These are phyloP conservation scores for Sonneratia caseolaris DNA, from an alignment of 345 rosid genomes.

Conservation along the genomic window DNA sequence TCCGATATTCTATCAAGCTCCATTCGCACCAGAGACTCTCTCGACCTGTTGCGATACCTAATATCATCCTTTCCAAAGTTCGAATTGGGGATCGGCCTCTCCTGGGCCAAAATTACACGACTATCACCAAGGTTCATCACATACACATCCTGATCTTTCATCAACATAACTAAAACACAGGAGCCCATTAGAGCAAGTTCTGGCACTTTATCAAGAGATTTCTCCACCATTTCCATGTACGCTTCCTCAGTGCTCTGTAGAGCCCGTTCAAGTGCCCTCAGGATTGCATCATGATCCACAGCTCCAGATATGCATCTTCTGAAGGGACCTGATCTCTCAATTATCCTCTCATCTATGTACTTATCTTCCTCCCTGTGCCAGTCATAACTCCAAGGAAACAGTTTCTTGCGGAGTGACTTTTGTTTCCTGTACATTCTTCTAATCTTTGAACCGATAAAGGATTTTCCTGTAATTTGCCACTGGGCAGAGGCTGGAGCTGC, in stretches of 20 bases:
- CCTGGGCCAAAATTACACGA: conserved; percentile 82
- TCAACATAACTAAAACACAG: conserved; percentile 86
- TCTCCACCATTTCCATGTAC: conserved; percentile 92
- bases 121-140: conserved; percentile 97
- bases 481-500: conserved; percentile 30
- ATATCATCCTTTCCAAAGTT: conserved; percentile 50
- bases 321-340: conserved; percentile 55
- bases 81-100: conserved; percentile 57
- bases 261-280: conserved; percentile 76
- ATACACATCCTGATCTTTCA: conserved; percentile 96
- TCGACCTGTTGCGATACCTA: conserved; percentile 63
- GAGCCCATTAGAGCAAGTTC: conserved; percentile 98
- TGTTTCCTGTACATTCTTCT: conserved; percentile 65
- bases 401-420: conserved; percentile 78
- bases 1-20: conserved; percentile 96
- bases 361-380: conserved; percentile 88
- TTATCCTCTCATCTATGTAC: conserved; percentile 48
- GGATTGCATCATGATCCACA: conserved; percentile 68
- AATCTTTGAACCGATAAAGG: conserved; percentile 53
- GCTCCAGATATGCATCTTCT: conserved; percentile 77
- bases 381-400: conserved; percentile 95
- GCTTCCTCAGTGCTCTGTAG: conserved; percentile 68
- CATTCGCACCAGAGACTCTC: conserved; percentile 81
- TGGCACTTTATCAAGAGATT: conserved; percentile 68
- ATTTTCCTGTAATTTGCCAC: conserved; percentile 45